These are phyloP conservation scores for Tetraselmis striata DNA, from an alignment of 139 green algal species.

Conservation along the genomic window DNA sequence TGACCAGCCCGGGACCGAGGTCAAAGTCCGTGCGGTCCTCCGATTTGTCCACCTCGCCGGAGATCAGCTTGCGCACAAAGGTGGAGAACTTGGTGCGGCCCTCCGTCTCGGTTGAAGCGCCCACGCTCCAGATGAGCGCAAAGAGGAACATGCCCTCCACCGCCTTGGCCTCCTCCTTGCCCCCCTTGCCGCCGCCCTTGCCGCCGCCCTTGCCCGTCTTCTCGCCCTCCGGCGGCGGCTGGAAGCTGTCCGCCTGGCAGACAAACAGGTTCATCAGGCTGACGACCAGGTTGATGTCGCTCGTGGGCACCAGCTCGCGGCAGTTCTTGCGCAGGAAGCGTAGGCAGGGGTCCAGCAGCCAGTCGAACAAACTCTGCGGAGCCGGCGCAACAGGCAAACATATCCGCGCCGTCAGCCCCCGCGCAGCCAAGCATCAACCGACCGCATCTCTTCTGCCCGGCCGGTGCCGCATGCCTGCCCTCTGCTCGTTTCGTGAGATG, in stretches of 20 bases:
- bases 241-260: conserved; percentile 46
- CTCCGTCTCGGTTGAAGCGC: conserved; percentile 51
- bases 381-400: too few relatives aligned
- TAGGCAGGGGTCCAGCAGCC: conserved; percentile 57
- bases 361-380: conserved; percentile 58
- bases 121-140: conserved; percentile 61
- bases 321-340: conserved; percentile 47
- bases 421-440: too few relatives aligned
- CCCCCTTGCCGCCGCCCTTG: neutral
- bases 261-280: conserved; percentile 43
- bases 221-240: neutral
- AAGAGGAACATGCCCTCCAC: conserved; percentile 67
- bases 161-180: neutral
- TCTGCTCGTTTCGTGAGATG: too few relatives aligned
- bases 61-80: conserved; percentile 53
- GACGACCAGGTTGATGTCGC: conserved; percentile 51
- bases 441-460: too few relatives aligned
- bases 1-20: conserved; percentile 56
- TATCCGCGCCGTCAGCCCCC: too few relatives aligned
- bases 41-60: conserved; percentile 31
- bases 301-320: conserved; percentile 47
- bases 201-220: neutral
- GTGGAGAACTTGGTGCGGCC: conserved; percentile 44
- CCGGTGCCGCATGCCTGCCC: too few relatives aligned
- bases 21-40: conserved; percentile 49